A percentile compares a stretch with the other conserved stretches of the same genome.
Conservation (phyloP, 345 rosid genomes). For the Brassica incana region DNA sequence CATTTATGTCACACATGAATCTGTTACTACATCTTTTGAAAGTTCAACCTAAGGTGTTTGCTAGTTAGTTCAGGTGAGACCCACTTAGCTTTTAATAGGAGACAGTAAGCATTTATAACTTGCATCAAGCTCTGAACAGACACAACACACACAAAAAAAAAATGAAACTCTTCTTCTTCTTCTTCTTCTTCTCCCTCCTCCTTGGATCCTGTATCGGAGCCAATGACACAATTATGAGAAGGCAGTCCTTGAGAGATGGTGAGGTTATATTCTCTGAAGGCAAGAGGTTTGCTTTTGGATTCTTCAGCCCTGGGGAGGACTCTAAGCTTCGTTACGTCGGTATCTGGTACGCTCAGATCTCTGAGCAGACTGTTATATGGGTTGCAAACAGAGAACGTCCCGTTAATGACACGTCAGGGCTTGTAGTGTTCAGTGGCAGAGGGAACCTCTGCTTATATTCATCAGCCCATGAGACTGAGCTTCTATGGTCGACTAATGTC, state of each 20-base stretch:
- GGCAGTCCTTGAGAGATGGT: constrained; percentile 43
- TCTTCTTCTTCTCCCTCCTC: neutral
- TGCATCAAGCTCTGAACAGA: neutral
- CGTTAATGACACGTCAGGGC: constrained; percentile 15
- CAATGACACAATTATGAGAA: constrained; percentile 35
- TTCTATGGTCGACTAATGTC: constrained; percentile 23
- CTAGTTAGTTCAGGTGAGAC: constrained; percentile 13
- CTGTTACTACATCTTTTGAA: constrained; percentile 19
- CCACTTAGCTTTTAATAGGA: constrained; percentile 17
- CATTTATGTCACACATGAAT: constrained; percentile 34
- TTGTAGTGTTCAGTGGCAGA: constrained; percentile 18
- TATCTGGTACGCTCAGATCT: constrained; percentile 61
- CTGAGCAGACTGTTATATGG: constrained; percentile 58
- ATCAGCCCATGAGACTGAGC: constrained; percentile 23
- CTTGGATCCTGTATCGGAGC: constrained; percentile 23
- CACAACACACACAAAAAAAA: neutral
- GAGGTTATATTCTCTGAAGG: constrained; percentile 43
- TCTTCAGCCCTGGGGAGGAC: constrained; percentile 50
- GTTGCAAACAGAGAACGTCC: constrained; percentile 60
- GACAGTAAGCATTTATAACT: neutral
- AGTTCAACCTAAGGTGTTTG: constrained; percentile 14
- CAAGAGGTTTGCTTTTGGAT: constrained; percentile 52
- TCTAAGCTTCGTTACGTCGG: constrained; percentile 63
- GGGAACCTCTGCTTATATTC: constrained; percentile 28
- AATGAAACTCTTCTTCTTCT: constrained; percentile 5